Base-by-base conservation (phyloP, 1,284 basidiomycete genomes). In the Cutaneotrichosporon sp. region DNA sequence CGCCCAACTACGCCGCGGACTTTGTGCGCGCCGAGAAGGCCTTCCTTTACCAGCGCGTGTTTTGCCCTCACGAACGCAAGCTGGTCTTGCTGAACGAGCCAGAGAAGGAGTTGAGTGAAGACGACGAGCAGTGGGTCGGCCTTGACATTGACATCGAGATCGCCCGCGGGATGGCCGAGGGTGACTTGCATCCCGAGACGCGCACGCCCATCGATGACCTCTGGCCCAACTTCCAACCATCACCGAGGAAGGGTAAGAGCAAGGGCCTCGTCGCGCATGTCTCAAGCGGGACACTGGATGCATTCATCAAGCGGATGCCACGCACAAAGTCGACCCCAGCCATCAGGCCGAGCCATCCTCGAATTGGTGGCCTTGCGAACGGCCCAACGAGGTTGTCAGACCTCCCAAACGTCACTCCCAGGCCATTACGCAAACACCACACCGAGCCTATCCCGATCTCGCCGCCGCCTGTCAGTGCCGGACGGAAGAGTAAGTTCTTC, bases 31-130 rank as follows among this genome's bases (percentile, higher is more conserved):
- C 97, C 9, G 95, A 99, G 79, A 89, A 90, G 66, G 96, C 94
- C 34, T 99, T 99, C 78, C 82, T 93, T 56, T 89, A 98, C 79
- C 97, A 99, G 77, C 85, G 94, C 56, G 94, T 99, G 51, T 99
- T 90, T 76, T 90, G 92, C 78, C 93, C 96, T 0, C 71, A 81
- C 18, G 69, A 82, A 38, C 83, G 88, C 75, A 81, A 79, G 58
- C 82, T 97, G 14, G 88, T 92, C 0, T 86, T 90, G 73, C 81
- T 97, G 58, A 85, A 87, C 1, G 77, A 86, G 11, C 82, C 85
- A 7, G 81, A 83, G 2, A 76, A 72, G 4, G 75, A 75, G 8
- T 87, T 87, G 84, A 84, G 85, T 65, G 83, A 85, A 30, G 85
- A 86, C 64, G 84, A 85, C 49, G 87, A 91, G 70, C 84, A 84